Evolutionary conservation across 1,284 basidiomycete genomes (phyloP).

Genomic region (Retiboletus flavoniger): DNA sequence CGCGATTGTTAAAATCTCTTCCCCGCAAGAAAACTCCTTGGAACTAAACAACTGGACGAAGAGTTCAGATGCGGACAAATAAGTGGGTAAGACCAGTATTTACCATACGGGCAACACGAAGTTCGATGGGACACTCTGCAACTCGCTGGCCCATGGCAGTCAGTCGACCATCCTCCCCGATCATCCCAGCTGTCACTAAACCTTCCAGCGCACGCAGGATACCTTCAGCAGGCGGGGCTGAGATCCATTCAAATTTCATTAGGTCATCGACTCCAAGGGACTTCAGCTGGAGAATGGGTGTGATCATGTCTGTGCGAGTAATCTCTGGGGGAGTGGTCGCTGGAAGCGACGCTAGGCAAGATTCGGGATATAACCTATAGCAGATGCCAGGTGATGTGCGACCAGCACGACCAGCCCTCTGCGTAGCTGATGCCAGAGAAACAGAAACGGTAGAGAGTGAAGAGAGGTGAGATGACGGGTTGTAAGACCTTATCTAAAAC

Average conservation of each 20-base stretch:
- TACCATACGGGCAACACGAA: constrained; percentile 76
- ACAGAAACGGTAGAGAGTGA: constrained; percentile 79
- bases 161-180: constrained; percentile 65
- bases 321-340: constrained; percentile 84
- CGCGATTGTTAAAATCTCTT: no score
- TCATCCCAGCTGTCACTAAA: constrained; percentile 67
- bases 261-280: constrained; percentile 93
- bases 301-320: constrained; percentile 82
- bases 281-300: constrained; percentile 90
- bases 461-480: constrained; percentile 79
- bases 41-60: no score
- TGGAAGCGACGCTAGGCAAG: constrained; percentile 57
- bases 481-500: constrained; percentile 76
- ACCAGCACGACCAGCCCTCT: constrained; percentile 89
- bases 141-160: constrained; percentile 69
- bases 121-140: constrained; percentile 76
- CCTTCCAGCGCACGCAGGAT: constrained; percentile 82
- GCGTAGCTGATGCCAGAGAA: constrained; percentile 81
- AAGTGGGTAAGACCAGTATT: not conserved
- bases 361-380: constrained; percentile 85
- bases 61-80: no score
- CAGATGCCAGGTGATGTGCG: constrained; percentile 89
- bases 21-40: no score
- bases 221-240: constrained; percentile 83
- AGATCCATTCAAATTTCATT: constrained; percentile 95